These are phyloP conservation scores for Drechslerella dactyloides DNA, from an alignment of 2,329 filamentous ascomycete genomes.

Conservation along the genomic window DNA sequence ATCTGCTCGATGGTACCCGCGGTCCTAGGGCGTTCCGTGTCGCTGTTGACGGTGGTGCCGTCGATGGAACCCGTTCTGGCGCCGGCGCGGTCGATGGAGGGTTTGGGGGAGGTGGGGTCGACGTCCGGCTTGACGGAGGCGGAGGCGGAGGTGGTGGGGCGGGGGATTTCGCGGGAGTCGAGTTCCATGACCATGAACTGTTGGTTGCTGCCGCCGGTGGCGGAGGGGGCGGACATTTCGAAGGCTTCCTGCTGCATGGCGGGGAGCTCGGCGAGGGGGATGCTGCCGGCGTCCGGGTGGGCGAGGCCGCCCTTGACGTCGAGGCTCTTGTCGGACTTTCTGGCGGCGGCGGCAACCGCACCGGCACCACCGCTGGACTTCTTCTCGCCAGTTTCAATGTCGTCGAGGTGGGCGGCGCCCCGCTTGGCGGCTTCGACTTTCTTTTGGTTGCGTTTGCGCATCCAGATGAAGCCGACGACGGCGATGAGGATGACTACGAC, in stretches of 20 bases:
- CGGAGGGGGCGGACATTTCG: constrained; percentile 26
- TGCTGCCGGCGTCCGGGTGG: constrained; percentile 20
- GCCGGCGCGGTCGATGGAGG: constrained; percentile 14
- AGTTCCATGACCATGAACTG: constrained; percentile 47
- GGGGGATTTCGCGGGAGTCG: constrained; percentile 43
- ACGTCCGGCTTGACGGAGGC: constrained; percentile 37
- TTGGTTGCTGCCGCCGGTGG: constrained; percentile 1
- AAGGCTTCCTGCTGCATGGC: constrained; percentile 37
- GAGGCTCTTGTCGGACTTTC: background rate
- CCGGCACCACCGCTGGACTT: constrained; percentile 9
- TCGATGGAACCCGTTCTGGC: constrained; percentile 31
- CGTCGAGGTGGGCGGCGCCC: constrained; percentile 16
- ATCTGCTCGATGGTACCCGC: constrained; percentile 46
- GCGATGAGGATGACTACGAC: constrained; percentile 33
- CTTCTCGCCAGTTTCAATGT: constrained; percentile 38
- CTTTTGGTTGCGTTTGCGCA: constrained; percentile 46
- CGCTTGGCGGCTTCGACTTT: constrained; percentile 38
- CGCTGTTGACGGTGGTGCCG: constrained; percentile 45
- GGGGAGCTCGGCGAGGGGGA: constrained; percentile 38
- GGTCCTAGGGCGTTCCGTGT: constrained; percentile 39
- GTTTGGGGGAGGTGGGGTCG: constrained; percentile 27
- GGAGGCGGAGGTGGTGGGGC: constrained; percentile 23
- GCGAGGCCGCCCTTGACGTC: constrained; percentile 7
- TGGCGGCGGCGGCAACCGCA: constrained; percentile 11
- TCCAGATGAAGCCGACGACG: constrained; percentile 38